These are phyloP conservation scores for Sphaerulina vaccinii DNA, from an alignment of 2,329 filamentous ascomycete genomes.

Conservation along the genomic window DNA sequence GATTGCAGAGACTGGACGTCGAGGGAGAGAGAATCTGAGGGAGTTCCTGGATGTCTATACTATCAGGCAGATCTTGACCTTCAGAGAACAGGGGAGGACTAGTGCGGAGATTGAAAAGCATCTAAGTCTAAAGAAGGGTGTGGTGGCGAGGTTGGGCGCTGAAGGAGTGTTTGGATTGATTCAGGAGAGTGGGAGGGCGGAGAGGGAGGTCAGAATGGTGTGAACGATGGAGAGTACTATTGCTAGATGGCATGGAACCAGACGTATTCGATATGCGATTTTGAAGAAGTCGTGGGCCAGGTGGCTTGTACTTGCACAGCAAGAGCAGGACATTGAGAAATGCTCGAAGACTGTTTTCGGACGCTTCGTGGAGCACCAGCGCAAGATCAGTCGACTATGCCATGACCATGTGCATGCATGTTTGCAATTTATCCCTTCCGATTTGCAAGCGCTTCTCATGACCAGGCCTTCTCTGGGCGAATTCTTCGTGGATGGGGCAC, in stretches of 20 bases:
- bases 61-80: slow-evolving; percentile 38
- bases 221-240: slow-evolving; percentile 15
- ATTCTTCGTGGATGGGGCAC: no score
- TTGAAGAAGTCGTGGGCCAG: no score
- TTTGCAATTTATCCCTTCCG: no score
- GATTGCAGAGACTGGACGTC: slow-evolving; percentile 45
- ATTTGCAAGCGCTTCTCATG: no score
- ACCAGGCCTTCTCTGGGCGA: no score
- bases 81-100: slow-evolving; percentile 35
- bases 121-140: slow-evolving; percentile 38
- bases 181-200: slow-evolving; percentile 32
- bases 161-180: slow-evolving; percentile 35
- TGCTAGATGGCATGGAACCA: neutral
- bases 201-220: slow-evolving; percentile 34
- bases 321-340: no score
- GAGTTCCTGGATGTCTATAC: slow-evolving; percentile 47
- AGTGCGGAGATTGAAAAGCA: slow-evolving; percentile 35
- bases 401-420: no score
- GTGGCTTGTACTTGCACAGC: no score
- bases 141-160: slow-evolving; percentile 35
- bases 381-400: no score
- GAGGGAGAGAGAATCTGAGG: slow-evolving; percentile 42
- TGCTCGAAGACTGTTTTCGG: no score
- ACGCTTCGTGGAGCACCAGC: no score
- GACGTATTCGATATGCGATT: no score